Conservation (phyloP, 192 early-diverging fungal genomes). For the Dimargaris xerosporica region DNA sequence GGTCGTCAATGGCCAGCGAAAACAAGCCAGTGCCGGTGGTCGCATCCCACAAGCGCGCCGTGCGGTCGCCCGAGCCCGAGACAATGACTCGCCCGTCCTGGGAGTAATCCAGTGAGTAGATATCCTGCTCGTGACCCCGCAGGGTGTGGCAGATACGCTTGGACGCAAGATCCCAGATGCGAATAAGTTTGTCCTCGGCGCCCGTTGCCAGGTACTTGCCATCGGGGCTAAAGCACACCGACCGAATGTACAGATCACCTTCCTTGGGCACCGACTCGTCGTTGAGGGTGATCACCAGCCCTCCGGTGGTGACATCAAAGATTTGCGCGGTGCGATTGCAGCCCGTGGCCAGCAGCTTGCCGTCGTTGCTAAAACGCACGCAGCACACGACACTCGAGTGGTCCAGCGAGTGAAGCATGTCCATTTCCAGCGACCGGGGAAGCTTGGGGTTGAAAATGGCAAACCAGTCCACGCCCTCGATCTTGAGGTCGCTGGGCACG, state of each 20-base stretch:
- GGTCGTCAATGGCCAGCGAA: constrained; percentile 63
- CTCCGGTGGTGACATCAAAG: constrained; percentile 67
- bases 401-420: constrained; percentile 42
- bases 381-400: constrained; percentile 90
- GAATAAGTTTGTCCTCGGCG: constrained; percentile 85
- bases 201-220: constrained; percentile 70
- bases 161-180: constrained; percentile 78
- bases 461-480: constrained; percentile 77
- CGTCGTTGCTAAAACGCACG: constrained; percentile 88
- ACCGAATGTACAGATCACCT: constrained; percentile 88
- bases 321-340: constrained; percentile 83
- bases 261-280: constrained; percentile 62
- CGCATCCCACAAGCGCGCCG: constrained; percentile 78
- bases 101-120: constrained; percentile 91
- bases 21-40: constrained; percentile 54
- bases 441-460: constrained; percentile 62
- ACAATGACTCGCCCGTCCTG: constrained; percentile 79
- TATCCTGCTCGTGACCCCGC: constrained; percentile 87
- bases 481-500: constrained; percentile 54
- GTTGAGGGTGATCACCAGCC: constrained; percentile 57
- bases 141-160: constrained; percentile 63
- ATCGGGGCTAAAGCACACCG: constrained; percentile 92
- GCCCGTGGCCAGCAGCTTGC: constrained; percentile 81
- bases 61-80: constrained; percentile 74
- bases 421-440: constrained; percentile 42